A percentile compares a stretch with the other conserved stretches of the same genome.
phyloP scores from a whole-genome alignment of 192 early-diverging fungal species.

The Rhizoclosmatium globosum region DNA sequence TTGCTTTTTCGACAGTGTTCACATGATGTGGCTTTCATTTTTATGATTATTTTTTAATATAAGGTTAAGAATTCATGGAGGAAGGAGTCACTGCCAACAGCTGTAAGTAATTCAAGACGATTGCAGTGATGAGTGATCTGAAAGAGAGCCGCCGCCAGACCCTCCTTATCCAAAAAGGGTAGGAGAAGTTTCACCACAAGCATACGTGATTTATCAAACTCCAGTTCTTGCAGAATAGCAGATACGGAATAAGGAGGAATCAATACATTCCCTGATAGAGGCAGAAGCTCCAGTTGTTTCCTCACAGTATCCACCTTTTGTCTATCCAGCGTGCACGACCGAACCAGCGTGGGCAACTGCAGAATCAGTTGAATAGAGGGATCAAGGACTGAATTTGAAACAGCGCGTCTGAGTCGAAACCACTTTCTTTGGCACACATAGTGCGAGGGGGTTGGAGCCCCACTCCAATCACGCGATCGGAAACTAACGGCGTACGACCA shows the following conservation, averaged over 20 bases:
- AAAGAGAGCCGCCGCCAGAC: constrained; percentile 15
- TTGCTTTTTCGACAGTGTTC: too few species aligned
- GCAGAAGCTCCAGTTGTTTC: neutral
- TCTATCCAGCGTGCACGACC: constrained; percentile 30
- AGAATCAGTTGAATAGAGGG: neutral
- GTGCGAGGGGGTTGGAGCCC: neutral
- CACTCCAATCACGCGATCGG: constrained; percentile 16
- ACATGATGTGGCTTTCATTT: too few species aligned
- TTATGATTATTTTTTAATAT: neutral
- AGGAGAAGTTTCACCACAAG: constrained; percentile 18
- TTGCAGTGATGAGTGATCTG: constrained; percentile 25
- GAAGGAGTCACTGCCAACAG: constrained; percentile 14
- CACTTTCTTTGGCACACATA: constrained; percentile 23
- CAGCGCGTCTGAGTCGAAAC: constrained; percentile 2
- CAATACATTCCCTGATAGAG: neutral
- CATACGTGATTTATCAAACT: constrained; percentile 24
- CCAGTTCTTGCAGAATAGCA: constrained; percentile 12
- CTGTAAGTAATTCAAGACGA: constrained; percentile 15
- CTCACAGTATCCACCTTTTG: constrained; percentile 4
- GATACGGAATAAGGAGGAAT: constrained; percentile 16
- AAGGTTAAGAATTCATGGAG: neutral
- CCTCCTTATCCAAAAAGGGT: constrained; percentile 28
- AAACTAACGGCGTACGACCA: constrained; percentile 23
- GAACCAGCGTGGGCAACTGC: constrained; percentile 7
- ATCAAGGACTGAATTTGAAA: neutral